These are phyloP conservation scores for Cadophora luteo-olivacea DNA, from an alignment of 2,329 filamentous ascomycete genomes.

Conservation along the genomic window DNA sequence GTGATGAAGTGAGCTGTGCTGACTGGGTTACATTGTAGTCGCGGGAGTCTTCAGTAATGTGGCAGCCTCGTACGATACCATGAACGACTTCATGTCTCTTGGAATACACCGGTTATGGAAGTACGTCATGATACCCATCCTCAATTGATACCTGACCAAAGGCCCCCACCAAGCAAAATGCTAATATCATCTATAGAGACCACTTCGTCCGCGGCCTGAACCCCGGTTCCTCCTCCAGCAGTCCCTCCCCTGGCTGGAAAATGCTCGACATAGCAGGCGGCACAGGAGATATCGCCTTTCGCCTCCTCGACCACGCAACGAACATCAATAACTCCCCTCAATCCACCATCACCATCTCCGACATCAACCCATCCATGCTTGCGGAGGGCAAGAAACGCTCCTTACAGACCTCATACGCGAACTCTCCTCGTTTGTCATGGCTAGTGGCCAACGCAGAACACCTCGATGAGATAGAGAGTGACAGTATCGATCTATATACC, in stretches of 20 bases:
- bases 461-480: constrained; percentile 68
- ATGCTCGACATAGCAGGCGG: constrained; percentile 97
- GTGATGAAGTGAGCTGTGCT: constrained; percentile 14
- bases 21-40: constrained; percentile 37
- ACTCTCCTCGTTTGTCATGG: constrained; percentile 71
- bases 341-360: constrained; percentile 86
- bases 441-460: constrained; percentile 90
- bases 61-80: constrained; percentile 86
- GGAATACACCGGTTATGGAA: constrained; percentile 97
- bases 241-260: constrained; percentile 62
- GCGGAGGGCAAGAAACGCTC: constrained; percentile 85
- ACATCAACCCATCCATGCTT: constrained; percentile 97
- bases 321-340: constrained; percentile 79
- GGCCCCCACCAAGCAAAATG: not conserved
- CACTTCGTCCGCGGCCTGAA: constrained; percentile 93
- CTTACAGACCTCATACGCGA: constrained; percentile 57
- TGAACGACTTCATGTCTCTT: constrained; percentile 99
- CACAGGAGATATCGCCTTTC: constrained; percentile 97
- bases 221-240: constrained; percentile 59
- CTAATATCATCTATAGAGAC: constrained; percentile 58
- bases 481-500: constrained; percentile 91
- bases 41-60: constrained; percentile 92
- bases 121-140: constrained; percentile 47
- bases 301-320: constrained; percentile 88
- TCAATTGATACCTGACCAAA: not conserved